phyloP scores from a whole-genome alignment of 768 basidiomycete genomes.

The Xanthoconium stramineum region DNA sequence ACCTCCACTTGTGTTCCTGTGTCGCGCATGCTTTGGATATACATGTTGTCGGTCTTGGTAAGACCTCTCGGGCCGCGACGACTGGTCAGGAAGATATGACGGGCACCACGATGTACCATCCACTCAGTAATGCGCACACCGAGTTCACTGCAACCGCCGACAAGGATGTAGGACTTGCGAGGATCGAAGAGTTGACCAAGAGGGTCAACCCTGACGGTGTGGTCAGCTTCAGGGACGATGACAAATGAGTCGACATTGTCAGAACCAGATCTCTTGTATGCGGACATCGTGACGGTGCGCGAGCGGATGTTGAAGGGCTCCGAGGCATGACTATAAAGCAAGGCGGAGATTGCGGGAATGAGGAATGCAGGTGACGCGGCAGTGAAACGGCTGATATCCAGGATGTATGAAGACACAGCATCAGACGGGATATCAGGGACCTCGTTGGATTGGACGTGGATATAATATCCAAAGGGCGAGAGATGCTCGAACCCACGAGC shows the following conservation, averaged over 20 bases:
- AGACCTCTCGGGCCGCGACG: constrained; percentile 20
- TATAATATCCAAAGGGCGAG: constrained; percentile 24
- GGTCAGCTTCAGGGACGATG: constrained; percentile 11
- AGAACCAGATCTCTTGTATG: not conserved
- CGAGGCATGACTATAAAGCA: constrained; percentile 19
- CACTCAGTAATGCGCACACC: constrained; percentile 30
- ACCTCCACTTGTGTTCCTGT: constrained; percentile 25
- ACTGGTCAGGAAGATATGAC: constrained; percentile 31
- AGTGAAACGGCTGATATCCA: constrained; percentile 23
- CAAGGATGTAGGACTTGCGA: constrained; percentile 22
- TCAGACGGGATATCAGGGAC: constrained; percentile 17
- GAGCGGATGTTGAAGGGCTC: constrained; percentile 13
- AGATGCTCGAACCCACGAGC: constrained; percentile 19
- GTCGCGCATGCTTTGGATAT: constrained; percentile 25
- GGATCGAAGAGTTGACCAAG: constrained; percentile 30
- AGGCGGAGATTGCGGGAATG: constrained; percentile 11
- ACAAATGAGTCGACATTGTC: constrained; percentile 14
- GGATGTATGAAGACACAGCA: constrained; percentile 12
- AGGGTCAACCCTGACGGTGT: constrained; percentile 21
- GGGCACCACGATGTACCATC: constrained; percentile 34
- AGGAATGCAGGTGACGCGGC: constrained; percentile 20
- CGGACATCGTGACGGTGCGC: constrained; percentile 9
- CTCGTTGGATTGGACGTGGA: constrained; percentile 22
- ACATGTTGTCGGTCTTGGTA: constrained; percentile 25
- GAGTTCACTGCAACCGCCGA: constrained; percentile 22